A percentile compares a stretch with the other conserved stretches of the same genome.
Evolutionary conservation across 139 green algal genomes (phyloP).

Genomic region (Volvox africanus): DNA sequence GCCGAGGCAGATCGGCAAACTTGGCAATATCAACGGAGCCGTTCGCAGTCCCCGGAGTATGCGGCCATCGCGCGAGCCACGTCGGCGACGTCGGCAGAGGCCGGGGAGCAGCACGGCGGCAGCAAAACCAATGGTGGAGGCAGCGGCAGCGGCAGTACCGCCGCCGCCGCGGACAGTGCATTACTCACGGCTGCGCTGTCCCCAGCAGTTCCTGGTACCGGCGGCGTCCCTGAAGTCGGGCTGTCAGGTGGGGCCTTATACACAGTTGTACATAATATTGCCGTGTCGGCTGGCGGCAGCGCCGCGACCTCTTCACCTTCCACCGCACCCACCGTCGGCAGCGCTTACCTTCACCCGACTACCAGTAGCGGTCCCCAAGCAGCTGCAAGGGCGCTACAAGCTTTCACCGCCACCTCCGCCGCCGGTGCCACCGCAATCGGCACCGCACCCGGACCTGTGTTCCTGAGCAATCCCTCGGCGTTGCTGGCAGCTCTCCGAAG

Average conservation of each 20-base stretch:
- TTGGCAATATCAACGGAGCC: not conserved
- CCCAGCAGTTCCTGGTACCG: not conserved
- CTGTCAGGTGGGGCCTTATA: slow-evolving; percentile 9
- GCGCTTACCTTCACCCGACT: not conserved
- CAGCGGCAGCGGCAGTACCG: not conserved
- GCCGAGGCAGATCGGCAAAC: slow-evolving; percentile 23
- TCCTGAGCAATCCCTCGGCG: not conserved
- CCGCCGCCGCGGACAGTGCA: not conserved
- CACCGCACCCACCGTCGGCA: not conserved
- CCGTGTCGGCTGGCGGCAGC: not conserved
- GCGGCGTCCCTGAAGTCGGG: not conserved
- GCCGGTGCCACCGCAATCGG: not conserved
- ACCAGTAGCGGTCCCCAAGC: not conserved
- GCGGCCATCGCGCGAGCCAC: not conserved
- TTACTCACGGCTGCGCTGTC: not conserved
- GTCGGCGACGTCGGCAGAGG: not conserved
- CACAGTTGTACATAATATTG: slow-evolving; percentile 8
- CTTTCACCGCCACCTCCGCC: not conserved
- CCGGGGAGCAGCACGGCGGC: not conserved
- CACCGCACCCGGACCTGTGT: not conserved
- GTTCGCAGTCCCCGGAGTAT: slow-evolving; percentile 18
- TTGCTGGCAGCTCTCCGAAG: slow-evolving; percentile 22
- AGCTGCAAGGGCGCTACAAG: not conserved
- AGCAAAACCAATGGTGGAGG: not conserved
- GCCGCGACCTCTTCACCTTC: not conserved